Percentiles rank a stretch among this genome's conserved stretches.
These are phyloP conservation scores for Solanum sejunctum DNA, from an alignment of 257 asterid genomes.

Conservation along the genomic window DNA sequence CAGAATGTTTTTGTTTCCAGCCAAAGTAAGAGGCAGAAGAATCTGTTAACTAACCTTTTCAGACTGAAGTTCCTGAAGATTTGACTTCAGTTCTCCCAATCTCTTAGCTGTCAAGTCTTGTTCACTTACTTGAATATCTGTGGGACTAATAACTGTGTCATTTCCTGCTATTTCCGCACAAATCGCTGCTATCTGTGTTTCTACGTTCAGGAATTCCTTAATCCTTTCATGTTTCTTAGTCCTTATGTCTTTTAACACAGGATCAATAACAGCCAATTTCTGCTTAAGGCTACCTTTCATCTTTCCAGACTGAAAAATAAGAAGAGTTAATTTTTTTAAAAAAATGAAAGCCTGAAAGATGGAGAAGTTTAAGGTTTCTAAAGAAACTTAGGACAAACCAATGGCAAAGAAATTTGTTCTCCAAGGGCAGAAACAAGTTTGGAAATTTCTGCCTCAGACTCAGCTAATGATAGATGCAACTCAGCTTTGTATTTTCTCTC, in stretches of 20 bases:
- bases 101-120: constrained; percentile 47
- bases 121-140: constrained; percentile 40
- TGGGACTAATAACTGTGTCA: constrained; percentile 20
- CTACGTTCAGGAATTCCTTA: constrained; percentile 41
- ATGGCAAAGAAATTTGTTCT: constrained; percentile 34
- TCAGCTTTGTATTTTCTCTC: constrained; percentile 54
- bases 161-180: constrained; percentile 64
- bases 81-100: constrained; percentile 44
- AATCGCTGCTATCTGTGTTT: constrained; percentile 42
- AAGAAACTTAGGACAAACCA: constrained; percentile 21
- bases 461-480: constrained; percentile 44
- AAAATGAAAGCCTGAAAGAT: neutral
- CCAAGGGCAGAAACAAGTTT: constrained; percentile 54
- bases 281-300: constrained; percentile 43
- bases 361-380: neutral
- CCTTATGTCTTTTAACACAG: constrained; percentile 43
- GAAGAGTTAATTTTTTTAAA: neutral
- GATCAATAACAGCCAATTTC: constrained; percentile 36
- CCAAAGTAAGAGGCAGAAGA: neutral
- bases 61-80: constrained; percentile 54
- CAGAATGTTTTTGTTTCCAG: neutral
- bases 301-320: constrained; percentile 21
- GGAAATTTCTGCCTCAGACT: constrained; percentile 53
- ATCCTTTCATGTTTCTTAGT: constrained; percentile 45
- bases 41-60: constrained; percentile 41